Conservation (phyloP, 2,329 filamentous ascomycete genomes). For the Colletotrichum australisinense region DNA sequence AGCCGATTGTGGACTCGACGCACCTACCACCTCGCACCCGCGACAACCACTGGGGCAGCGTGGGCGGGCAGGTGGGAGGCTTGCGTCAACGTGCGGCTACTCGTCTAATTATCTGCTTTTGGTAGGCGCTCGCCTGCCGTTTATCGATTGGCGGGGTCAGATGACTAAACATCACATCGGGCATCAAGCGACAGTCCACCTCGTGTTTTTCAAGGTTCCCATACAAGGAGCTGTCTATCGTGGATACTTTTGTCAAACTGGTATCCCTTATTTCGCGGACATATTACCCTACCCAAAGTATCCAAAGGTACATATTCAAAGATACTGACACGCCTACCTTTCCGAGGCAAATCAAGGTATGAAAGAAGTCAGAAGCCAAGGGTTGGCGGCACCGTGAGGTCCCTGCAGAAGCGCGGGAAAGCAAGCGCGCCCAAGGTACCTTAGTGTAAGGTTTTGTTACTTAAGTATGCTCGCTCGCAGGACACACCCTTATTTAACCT, state of each 20-base stretch:
- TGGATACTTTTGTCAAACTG: neutral
- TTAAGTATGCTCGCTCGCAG: neutral
- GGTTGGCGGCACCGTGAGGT: neutral
- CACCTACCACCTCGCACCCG: constrained; percentile 20
- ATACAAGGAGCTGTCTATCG: neutral
- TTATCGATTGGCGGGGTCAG: neutral
- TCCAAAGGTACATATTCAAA: no score
- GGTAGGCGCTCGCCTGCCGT: constrained; percentile 25
- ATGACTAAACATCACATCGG: constrained; percentile 14
- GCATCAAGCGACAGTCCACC: neutral
- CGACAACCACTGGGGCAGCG: constrained; percentile 5
- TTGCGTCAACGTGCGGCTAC: constrained; percentile 34
- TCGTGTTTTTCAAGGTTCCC: neutral
- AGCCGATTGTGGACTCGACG: constrained; percentile 13
- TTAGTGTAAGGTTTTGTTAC: neutral
- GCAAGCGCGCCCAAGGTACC: neutral
- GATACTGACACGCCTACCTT: no score
- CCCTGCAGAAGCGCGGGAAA: neutral
- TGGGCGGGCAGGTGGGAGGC: neutral
- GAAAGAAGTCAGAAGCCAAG: neutral
- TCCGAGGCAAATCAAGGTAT: no score
- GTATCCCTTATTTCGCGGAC: no score
- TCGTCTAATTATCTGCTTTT: constrained; percentile 31
- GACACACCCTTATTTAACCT: neutral
- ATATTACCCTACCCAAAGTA: no score